phyloP scores from a whole-genome alignment of 495 filamentous ascomycete genomes.

The Cercophora newfieldiana region DNA sequence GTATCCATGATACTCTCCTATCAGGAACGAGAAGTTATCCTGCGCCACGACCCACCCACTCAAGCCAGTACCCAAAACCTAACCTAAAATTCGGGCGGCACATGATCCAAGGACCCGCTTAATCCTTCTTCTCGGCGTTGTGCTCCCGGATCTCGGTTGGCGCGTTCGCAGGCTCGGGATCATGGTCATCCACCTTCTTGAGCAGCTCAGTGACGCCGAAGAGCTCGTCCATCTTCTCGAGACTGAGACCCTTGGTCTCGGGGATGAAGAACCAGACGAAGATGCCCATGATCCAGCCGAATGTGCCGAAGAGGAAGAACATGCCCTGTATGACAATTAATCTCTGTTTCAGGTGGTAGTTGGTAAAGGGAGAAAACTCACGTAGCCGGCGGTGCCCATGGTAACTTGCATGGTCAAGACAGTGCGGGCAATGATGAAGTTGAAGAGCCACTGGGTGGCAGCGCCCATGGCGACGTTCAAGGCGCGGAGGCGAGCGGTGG shows the following conservation, averaged over 20 bases:
- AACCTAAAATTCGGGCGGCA: no score
- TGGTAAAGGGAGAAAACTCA: background rate
- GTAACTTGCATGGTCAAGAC: conserved; percentile 63
- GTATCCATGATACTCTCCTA: no score
- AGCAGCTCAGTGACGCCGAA: conserved; percentile 39
- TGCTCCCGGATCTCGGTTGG: conserved; percentile 7
- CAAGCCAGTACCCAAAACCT: no score
- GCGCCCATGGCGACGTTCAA: conserved; percentile 67
- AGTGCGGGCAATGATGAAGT: conserved; percentile 62
- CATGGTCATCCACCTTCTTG: conserved; percentile 23
- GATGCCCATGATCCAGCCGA: conserved; percentile 17
- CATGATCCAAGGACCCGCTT: background rate
- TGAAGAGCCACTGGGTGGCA: conserved; percentile 66
- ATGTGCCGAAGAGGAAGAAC: conserved; percentile 38
- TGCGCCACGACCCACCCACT: no score
- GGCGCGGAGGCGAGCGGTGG: conserved; percentile 64
- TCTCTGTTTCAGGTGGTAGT: background rate
- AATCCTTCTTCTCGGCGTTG: conserved; percentile 6
- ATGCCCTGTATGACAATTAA: conserved; percentile 41
- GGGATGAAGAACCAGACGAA: conserved; percentile 68
- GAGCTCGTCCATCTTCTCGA: conserved; percentile 56
- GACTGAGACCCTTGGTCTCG: conserved; percentile 64
- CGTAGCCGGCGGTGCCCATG: conserved; percentile 60
- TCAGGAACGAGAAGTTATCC: no score
- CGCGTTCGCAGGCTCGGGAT: background rate